phyloP scores from a whole-genome alignment of 805 yeast species.

The Kuraishia floccosa region DNA sequence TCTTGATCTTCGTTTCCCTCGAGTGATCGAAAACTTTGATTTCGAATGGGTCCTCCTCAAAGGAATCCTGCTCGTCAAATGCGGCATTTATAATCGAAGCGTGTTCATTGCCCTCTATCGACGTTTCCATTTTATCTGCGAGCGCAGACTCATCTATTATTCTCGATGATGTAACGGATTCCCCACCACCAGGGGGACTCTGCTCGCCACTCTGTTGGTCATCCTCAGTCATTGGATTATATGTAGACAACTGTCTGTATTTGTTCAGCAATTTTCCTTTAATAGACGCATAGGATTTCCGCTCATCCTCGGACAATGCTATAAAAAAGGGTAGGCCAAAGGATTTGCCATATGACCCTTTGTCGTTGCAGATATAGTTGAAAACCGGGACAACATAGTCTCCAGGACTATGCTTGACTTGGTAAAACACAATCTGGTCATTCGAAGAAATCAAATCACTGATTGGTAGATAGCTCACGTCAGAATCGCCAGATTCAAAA shows the following conservation, averaged over 20 bases:
- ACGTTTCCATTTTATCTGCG: not conserved
- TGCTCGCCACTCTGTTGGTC: conserved; percentile 8
- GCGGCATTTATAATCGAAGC: too few relatives aligned
- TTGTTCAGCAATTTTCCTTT: conserved; percentile 41
- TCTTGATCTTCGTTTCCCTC: conserved; percentile 11
- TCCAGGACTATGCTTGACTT: conserved; percentile 25
- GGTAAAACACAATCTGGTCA: conserved; percentile 60
- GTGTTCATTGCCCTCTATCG: too few relatives aligned
- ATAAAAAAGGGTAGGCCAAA: conserved; percentile 77
- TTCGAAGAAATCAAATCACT: conserved; percentile 50
- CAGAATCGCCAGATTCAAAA: conserved; percentile 44
- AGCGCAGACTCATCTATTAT: too few relatives aligned
- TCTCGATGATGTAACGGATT: too few relatives aligned
- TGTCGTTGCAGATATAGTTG: conserved; percentile 26
- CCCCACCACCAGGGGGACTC: too few relatives aligned
- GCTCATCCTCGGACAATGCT: conserved; percentile 39
- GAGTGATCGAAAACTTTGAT: conserved; percentile 27
- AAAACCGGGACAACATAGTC: conserved; percentile 53
- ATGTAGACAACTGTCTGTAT: conserved; percentile 37
- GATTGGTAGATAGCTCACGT: conserved; percentile 51
- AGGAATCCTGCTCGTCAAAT: conserved; percentile 37
- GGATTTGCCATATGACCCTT: conserved; percentile 26
- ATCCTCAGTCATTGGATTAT: conserved; percentile 18
- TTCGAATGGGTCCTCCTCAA: conserved; percentile 37
- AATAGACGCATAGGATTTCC: conserved; percentile 44